Evolutionary conservation across 2,329 filamentous ascomycete genomes (phyloP).

Genomic region (Rhytidhysteron rufulum): DNA sequence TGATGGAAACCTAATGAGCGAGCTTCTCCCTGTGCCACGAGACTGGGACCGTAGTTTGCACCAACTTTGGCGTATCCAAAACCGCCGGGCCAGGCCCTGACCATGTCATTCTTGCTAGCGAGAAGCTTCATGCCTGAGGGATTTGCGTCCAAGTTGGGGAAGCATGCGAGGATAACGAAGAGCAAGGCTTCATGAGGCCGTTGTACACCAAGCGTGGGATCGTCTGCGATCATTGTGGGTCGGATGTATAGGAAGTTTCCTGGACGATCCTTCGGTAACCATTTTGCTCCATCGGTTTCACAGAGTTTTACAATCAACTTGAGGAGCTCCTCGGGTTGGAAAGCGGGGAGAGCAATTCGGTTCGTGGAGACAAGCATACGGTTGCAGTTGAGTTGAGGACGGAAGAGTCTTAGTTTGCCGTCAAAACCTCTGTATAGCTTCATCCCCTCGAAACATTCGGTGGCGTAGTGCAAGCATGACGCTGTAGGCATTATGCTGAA

Average conservation of each 20-base stretch:
- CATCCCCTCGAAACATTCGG: conserved; percentile 84
- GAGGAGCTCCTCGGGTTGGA: conserved; percentile 68
- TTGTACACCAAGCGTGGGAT: conserved; percentile 75
- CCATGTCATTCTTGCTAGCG: conserved; percentile 75
- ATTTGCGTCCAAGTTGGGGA: conserved; percentile 41
- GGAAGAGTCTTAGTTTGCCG: conserved; percentile 71
- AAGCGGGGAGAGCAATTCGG: conserved; percentile 71
- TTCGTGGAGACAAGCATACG: conserved; percentile 55
- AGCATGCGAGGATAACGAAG: conserved; percentile 66
- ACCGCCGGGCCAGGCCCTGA: conserved; percentile 89
- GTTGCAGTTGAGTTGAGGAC: conserved; percentile 67
- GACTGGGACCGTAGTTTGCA: conserved; percentile 84
- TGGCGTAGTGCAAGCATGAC: conserved; percentile 81
- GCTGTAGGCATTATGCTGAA: conserved; percentile 76
- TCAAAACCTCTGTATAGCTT: conserved; percentile 69
- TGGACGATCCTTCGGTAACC: conserved; percentile 67
- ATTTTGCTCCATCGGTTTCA: conserved; percentile 69
- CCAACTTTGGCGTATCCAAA: conserved; percentile 91
- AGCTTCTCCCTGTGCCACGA: conserved; percentile 75
- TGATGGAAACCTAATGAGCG: conserved; percentile 73
- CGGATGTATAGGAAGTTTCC: conserved; percentile 79
- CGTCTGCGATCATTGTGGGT: conserved; percentile 81
- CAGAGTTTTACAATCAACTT: conserved; percentile 70
- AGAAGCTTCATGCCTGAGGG: conserved; percentile 60
- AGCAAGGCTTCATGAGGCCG: conserved; percentile 78